Percentiles rank a stretch among this genome's conserved stretches.
Conservation (phyloP, 2,329 filamentous ascomycete genomes). For the Zymoseptoria brevis region DNA sequence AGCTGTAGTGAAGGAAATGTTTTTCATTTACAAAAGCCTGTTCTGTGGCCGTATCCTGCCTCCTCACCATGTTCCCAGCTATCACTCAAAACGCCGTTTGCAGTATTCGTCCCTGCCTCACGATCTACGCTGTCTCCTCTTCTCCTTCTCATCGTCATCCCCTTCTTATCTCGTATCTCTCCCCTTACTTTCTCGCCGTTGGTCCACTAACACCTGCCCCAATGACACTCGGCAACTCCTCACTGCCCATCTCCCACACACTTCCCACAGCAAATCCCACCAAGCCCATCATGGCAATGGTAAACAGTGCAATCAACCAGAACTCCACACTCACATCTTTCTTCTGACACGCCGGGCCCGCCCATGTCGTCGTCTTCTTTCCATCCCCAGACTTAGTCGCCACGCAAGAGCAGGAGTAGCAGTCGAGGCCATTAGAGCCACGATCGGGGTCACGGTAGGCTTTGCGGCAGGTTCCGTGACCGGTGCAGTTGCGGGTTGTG, state of each 20-base stretch:
- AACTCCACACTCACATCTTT: constrained; percentile 82
- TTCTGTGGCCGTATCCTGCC: too few relatives aligned
- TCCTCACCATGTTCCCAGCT: too few relatives aligned
- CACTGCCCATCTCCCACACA: constrained; percentile 74
- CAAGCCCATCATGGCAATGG: constrained; percentile 59
- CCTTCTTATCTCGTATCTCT: not conserved
- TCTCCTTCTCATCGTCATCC: not conserved
- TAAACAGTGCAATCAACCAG: constrained; percentile 74
- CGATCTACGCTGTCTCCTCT: not conserved
- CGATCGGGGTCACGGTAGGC: constrained; percentile 49
- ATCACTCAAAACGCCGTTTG: too few relatives aligned
- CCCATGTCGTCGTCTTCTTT: constrained; percentile 66
- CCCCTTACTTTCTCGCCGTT: constrained; percentile 43
- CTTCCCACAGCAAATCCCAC: constrained; percentile 66
- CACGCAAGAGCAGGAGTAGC: constrained; percentile 73
- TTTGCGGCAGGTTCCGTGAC: constrained; percentile 68
- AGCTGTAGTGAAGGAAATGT: too few relatives aligned
- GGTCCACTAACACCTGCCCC: constrained; percentile 82
- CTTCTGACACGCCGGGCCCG: constrained; percentile 81
- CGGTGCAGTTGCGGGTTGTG: constrained; percentile 70
- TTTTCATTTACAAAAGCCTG: too few relatives aligned
- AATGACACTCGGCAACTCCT: constrained; percentile 87
- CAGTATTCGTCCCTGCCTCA: too few relatives aligned
- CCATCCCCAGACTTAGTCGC: constrained; percentile 48
- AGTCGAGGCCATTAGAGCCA: constrained; percentile 40